Evolutionary conservation across 306 rosid genomes (phyloP), one percentile per base, ranked within the genome.

Genomic region (Malus fusca): DNA sequence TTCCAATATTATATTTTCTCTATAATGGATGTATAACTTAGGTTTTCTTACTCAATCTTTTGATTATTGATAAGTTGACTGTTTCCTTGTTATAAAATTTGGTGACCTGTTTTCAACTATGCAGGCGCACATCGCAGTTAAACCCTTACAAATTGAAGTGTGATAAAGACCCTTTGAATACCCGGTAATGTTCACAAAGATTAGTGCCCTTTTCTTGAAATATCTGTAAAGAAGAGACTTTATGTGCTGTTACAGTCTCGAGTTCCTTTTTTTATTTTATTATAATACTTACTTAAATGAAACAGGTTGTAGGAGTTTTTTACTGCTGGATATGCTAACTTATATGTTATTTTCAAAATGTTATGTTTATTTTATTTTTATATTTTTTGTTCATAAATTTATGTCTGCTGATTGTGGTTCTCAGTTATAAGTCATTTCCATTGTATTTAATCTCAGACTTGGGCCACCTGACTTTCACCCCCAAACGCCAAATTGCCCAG

Each of bases 381-480:
- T 55, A 22, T 62, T 21, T 66, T 67, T 55, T 70, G 4, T 33
- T 22, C 25, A 56, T 66, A 22, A 35, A 30, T n/a, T 3, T 75
- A 44, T 55, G 1, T 62, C 61, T 17, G 28, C 23, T 51, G 67
- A 61, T 40, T 76, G 18, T 64, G 70, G 69, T 35, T 77, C 46
- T 73, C 75, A 44, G 6, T 70, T 70, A 52, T 56, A 17, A 62
- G 18, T 71, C 68, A 52, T 65, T 30, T 79, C 76, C 73, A 73
- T 59, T 68, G 64, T 44, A 76, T 85, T 75, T 52, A 75, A 76
- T 80, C 69, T 77, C 90, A 94, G 98, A 82, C 88, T 94, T 75
- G 98, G 98, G 51, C 96, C 98, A 9, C 98, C 98, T 28, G 98
- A 94, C 85, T 94, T 66, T 72, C 87, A 80, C 69, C 94, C 98